Conservation (phyloP, 768 basidiomycete genomes). For the Chalciporus chontae region DNA sequence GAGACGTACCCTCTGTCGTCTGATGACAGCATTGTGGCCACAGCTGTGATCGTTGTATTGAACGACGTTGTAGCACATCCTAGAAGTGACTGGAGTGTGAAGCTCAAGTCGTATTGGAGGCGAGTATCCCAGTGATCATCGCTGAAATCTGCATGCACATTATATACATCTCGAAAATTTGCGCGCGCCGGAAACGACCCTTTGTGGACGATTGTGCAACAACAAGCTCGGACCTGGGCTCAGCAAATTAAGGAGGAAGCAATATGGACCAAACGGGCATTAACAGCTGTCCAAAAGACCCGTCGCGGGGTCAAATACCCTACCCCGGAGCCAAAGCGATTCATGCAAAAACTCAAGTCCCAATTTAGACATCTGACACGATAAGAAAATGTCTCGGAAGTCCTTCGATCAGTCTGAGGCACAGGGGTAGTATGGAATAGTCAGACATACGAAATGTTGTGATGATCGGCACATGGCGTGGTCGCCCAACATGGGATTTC, state of each 20-base stretch:
- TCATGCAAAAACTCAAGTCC: conserved; percentile 12
- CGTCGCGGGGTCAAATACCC: background rate
- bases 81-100: conserved; percentile 1
- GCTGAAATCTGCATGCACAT: conserved; percentile 3
- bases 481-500: background rate
- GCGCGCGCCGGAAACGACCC: conserved; percentile 1
- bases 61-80: conserved; percentile 35
- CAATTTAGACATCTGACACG: conserved; percentile 3
- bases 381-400: background rate
- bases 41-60: conserved; percentile 34
- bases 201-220: conserved; percentile 3
- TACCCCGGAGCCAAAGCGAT: conserved; percentile 3
- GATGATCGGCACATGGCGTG: conserved; percentile 1
- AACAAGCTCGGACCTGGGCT: conserved; percentile 7
- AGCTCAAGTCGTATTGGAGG: background rate
- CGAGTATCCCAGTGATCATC: conserved; percentile 3
- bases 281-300: background rate
- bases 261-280: conserved; percentile 11
- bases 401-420: conserved; percentile 5
- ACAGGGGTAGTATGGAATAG: conserved; percentile 8
- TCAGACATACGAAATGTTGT: background rate
- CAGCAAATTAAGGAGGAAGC: conserved; percentile 17
- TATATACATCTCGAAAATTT: conserved; percentile 19
- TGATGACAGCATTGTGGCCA: conserved; percentile 27
- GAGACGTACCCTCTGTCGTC: conserved; percentile 34